A percentile compares a stretch with the other conserved stretches of the same genome.
These are phyloP conservation scores for Plantago major DNA, from an alignment of 257 asterid genomes.

Conservation along the genomic window DNA sequence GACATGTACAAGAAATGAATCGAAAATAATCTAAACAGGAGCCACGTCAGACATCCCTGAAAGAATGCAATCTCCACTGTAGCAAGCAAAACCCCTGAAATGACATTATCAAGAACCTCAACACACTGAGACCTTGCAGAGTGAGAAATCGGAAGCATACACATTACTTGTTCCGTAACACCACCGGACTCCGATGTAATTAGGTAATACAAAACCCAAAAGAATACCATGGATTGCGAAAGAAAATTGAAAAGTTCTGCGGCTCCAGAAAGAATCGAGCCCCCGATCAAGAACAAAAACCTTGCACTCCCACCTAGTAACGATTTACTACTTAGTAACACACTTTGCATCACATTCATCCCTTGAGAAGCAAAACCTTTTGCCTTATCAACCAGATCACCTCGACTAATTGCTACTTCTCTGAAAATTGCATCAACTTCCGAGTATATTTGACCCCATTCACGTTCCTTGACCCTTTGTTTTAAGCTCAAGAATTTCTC, in stretches of 20 bases:
- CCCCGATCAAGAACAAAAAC: slow-evolving; percentile 51
- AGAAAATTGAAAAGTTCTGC: slow-evolving; percentile 72
- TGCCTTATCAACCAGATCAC: slow-evolving; percentile 82
- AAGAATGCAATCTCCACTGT: slow-evolving; percentile 83
- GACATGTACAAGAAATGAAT: slow-evolving; percentile 86
- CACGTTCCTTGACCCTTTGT: slow-evolving; percentile 48
- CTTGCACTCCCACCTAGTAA: slow-evolving; percentile 76
- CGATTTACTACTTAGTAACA: slow-evolving; percentile 61
- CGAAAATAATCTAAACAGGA: slow-evolving; percentile 63
- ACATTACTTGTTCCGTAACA: slow-evolving; percentile 88
- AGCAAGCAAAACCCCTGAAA: slow-evolving; percentile 82
- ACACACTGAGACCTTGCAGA: slow-evolving; percentile 71
- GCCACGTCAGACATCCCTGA: slow-evolving; percentile 98
- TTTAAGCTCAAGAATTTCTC: slow-evolving; percentile 69
- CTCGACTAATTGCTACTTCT: slow-evolving; percentile 64
- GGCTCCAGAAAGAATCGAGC: slow-evolving; percentile 87
- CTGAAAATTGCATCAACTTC: slow-evolving; percentile 65
- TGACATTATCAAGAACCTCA: slow-evolving; percentile 76
- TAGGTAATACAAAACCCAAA: slow-evolving; percentile 82
- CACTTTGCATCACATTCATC: slow-evolving; percentile 66
- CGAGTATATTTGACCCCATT: slow-evolving; percentile 72
- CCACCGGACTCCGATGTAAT: slow-evolving; percentile 96
- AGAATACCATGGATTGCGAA: slow-evolving; percentile 82
- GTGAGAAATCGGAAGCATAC: slow-evolving; percentile 75
- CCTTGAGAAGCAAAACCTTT: slow-evolving; percentile 89